These are phyloP conservation scores for Glycyrrhiza uralensis DNA, from an alignment of 306 rosid species.

Conservation along the genomic window DNA sequence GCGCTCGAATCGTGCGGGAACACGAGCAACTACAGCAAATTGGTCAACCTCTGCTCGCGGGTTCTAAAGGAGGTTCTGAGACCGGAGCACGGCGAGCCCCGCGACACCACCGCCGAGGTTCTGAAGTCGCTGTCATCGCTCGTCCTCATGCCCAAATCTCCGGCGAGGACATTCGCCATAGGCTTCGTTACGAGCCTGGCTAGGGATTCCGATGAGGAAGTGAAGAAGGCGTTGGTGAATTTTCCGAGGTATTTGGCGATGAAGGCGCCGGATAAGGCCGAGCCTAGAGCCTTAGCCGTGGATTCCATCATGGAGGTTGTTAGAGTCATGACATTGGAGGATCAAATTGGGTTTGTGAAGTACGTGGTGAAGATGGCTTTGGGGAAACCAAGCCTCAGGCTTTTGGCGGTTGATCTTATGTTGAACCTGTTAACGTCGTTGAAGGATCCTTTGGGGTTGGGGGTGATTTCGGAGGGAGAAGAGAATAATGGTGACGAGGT, in stretches of 20 bases:
- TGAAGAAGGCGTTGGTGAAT: conserved; percentile 65
- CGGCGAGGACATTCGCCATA: conserved; percentile 57
- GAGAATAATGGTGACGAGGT: conserved; percentile 37
- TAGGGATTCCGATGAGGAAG: conserved; percentile 42
- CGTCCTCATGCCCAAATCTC: conserved; percentile 61
- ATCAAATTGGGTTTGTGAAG: conserved; percentile 68
- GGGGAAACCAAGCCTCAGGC: conserved; percentile 74
- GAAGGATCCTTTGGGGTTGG: conserved; percentile 56
- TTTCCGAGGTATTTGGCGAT: conserved; percentile 64
- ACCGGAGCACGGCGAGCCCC: conserved; percentile 66
- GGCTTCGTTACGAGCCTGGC: conserved; percentile 42
- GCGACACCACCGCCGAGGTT: conserved; percentile 63
- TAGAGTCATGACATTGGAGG: conserved; percentile 43
- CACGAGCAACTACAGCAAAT: conserved; percentile 33
- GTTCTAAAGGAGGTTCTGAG: conserved; percentile 51
- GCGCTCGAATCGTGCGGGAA: conserved; percentile 43
- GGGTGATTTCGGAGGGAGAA: conserved; percentile 49
- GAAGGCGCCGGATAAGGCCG: conserved; percentile 81
- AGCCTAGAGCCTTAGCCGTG: conserved; percentile 73
- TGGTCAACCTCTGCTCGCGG: conserved; percentile 45
- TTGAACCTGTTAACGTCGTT: conserved; percentile 42
- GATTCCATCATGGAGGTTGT: conserved; percentile 75
- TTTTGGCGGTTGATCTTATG: conserved; percentile 76
- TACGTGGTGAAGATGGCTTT: conserved; percentile 64
- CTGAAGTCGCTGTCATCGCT: conserved; percentile 53